Conservation (phyloP, 495 filamentous ascomycete species). For the Evansstolkia leycettana region DNA sequence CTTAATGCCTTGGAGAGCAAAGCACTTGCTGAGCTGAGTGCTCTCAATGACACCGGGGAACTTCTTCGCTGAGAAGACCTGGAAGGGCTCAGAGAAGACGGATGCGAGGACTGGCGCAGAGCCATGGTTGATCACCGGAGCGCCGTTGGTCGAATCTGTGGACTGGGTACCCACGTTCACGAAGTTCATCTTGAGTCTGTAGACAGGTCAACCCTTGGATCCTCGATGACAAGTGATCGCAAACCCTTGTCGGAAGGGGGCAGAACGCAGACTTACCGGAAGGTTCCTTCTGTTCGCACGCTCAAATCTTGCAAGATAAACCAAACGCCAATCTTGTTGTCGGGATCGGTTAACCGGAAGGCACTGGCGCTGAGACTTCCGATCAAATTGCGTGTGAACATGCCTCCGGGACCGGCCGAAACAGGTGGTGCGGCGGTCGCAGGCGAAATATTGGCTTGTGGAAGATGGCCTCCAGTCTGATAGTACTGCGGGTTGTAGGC, state of each 20-base stretch:
- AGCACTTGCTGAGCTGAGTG: slow-evolving; percentile 84
- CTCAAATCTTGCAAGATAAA: slow-evolving; percentile 94
- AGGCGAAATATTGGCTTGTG: slow-evolving; percentile 25
- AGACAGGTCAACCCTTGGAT: neutral
- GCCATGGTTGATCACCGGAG: slow-evolving; percentile 56
- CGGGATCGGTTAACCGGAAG: slow-evolving; percentile 69
- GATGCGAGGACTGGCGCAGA: slow-evolving; percentile 77
- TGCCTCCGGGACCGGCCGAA: slow-evolving; percentile 52
- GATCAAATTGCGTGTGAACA: slow-evolving; percentile 95
- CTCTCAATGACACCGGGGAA: slow-evolving; percentile 96
- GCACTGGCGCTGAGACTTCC: slow-evolving; percentile 86
- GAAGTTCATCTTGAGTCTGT: slow-evolving; percentile 63
- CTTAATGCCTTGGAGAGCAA: slow-evolving; percentile 93
- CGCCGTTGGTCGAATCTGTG: slow-evolving; percentile 19
- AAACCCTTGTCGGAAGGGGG: slow-evolving; percentile 5
- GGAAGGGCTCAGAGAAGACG: slow-evolving; percentile 81
- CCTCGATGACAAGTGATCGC: neutral
- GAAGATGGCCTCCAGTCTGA: slow-evolving; percentile 19
- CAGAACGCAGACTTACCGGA: slow-evolving; percentile 48
- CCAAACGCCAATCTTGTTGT: slow-evolving; percentile 86
- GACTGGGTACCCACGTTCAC: slow-evolving; percentile 60
- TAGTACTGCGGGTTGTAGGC: slow-evolving; percentile 31
- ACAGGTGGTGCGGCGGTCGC: slow-evolving; percentile 23
- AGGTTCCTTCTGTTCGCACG: slow-evolving; percentile 82
- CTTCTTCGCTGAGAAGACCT: slow-evolving; percentile 93